Percentiles rank a stretch among this genome's conserved stretches.
phyloP scores from a whole-genome alignment of 371 early-diverging fungal species.

The Apophysomyces ossiformis region DNA sequence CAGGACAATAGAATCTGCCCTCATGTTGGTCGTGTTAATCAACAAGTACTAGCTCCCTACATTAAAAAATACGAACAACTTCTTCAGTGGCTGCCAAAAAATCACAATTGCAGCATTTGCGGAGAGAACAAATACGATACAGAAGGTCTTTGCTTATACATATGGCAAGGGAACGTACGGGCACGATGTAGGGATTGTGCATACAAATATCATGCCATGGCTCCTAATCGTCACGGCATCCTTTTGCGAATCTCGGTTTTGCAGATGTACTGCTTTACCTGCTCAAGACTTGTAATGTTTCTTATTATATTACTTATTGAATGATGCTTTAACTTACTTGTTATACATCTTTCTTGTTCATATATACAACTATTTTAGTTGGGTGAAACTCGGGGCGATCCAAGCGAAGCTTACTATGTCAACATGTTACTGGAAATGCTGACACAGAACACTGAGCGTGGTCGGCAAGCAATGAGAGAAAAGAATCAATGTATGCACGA shows the following conservation, averaged over 20 bases:
- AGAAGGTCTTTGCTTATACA: slow-evolving; percentile 27
- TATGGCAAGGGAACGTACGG: slow-evolving; percentile 48
- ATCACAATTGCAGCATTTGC: slow-evolving; percentile 45
- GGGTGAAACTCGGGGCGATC: slow-evolving; percentile 52
- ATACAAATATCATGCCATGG: slow-evolving; percentile 44
- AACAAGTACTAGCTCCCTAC: slow-evolving; percentile 37
- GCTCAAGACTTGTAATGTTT: slow-evolving; percentile 42
- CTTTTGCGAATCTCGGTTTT: slow-evolving; percentile 47
- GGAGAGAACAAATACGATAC: slow-evolving; percentile 31
- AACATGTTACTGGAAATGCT: slow-evolving; percentile 32
- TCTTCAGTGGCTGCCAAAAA: slow-evolving; percentile 41
- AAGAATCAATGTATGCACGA: slow-evolving; percentile 46
- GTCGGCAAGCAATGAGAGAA: slow-evolving; percentile 31
- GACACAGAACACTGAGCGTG: slow-evolving; percentile 43
- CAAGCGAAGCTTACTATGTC: slow-evolving; percentile 48
- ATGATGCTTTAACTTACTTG: not conserved
- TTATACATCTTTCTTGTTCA: not conserved
- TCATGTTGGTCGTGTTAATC: slow-evolving; percentile 40
- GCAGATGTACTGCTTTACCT: slow-evolving; percentile 53
- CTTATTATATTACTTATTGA: too few species aligned
- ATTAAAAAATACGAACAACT: slow-evolving; percentile 39
- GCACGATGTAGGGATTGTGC: slow-evolving; percentile 52
- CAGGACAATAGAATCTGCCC: slow-evolving; percentile 45
- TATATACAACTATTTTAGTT: slow-evolving; percentile 21
- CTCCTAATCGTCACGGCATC: slow-evolving; percentile 45